phyloP scores from a whole-genome alignment of 306 rosid species.

The Alnus glutinosa region DNA sequence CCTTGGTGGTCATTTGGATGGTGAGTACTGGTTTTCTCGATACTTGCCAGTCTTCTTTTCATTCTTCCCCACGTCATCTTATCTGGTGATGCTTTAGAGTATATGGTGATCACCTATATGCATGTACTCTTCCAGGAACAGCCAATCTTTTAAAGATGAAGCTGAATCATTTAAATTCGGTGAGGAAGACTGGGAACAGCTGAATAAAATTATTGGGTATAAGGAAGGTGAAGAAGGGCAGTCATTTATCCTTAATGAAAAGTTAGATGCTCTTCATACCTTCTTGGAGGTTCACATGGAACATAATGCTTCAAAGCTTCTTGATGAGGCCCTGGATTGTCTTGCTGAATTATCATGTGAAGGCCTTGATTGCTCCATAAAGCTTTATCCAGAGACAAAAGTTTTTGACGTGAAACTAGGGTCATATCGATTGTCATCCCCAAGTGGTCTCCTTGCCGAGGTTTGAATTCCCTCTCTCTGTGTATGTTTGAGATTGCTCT shows the following conservation, averaged over 20 bases:
- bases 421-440: slow-evolving; percentile 82
- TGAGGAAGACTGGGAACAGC: slow-evolving; percentile 85
- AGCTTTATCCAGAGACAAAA: slow-evolving; percentile 88
- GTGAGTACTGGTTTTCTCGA: slow-evolving; percentile 36
- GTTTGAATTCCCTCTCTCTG: slow-evolving; percentile 37
- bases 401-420: slow-evolving; percentile 80
- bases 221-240: slow-evolving; percentile 73
- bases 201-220: slow-evolving; percentile 91
- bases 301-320: slow-evolving; percentile 90
- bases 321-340: slow-evolving; percentile 65
- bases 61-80: background rate
- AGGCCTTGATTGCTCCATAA: slow-evolving; percentile 72
- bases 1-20: slow-evolving; percentile 95
- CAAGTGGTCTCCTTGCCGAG: slow-evolving; percentile 92
- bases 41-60: too few relatives aligned
- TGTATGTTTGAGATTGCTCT: slow-evolving; percentile 1
- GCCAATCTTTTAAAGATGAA: slow-evolving; percentile 64
- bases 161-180: slow-evolving; percentile 68
- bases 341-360: slow-evolving; percentile 94
- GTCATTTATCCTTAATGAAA: slow-evolving; percentile 41
- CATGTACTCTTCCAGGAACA: slow-evolving; percentile 50
- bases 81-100: slow-evolving; percentile 1
- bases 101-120: slow-evolving; percentile 18
- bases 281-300: slow-evolving; percentile 77
- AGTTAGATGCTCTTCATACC: slow-evolving; percentile 75